A percentile compares a stretch with the other conserved stretches of the same genome.
Evolutionary conservation across 2,329 filamentous ascomycete species (phyloP).

Genomic region (Pyrenophora tritici-repentis): DNA sequence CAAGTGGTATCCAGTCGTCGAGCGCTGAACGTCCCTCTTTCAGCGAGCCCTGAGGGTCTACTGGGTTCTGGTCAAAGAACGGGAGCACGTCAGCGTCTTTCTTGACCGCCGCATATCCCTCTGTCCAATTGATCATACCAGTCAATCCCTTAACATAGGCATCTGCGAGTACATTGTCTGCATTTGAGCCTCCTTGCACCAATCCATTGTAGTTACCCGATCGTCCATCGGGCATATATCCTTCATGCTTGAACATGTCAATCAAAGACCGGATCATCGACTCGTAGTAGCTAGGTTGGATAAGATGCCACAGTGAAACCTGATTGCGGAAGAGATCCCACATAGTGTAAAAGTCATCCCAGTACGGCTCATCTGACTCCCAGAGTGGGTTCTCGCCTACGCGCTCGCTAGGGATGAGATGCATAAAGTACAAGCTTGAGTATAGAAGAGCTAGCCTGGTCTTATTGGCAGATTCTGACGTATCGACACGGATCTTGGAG

Average conservation of each 20-base stretch:
- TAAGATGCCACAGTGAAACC: constrained; percentile 57
- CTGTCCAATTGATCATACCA: constrained; percentile 69
- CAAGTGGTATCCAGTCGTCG: constrained; percentile 51
- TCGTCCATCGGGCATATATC: constrained; percentile 73
- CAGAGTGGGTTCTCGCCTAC: constrained; percentile 71
- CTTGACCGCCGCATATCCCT: constrained; percentile 71
- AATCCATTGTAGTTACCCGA: constrained; percentile 61
- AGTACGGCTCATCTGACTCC: constrained; percentile 68
- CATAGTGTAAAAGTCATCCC: constrained; percentile 73
- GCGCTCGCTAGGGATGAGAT: constrained; percentile 45
- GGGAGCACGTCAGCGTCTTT: constrained; percentile 68
- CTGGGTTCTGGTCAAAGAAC: constrained; percentile 43
- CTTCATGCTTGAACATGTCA: constrained; percentile 64
- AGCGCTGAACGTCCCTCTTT: constrained; percentile 52
- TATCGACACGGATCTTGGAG: constrained; percentile 57
- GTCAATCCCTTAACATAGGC: constrained; percentile 69
- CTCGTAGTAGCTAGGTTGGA: constrained; percentile 67
- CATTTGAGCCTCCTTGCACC: constrained; percentile 45
- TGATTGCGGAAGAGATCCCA: constrained; percentile 71
- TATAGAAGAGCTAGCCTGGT: constrained; percentile 42
- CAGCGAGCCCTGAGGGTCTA: constrained; percentile 44
- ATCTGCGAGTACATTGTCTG: constrained; percentile 63
- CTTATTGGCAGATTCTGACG: constrained; percentile 33
- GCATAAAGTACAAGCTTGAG: constrained; percentile 45
- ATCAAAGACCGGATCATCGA: constrained; percentile 72